Evolutionary conservation across 257 asterid species (phyloP).

Genomic region (Cordia subcordata): DNA sequence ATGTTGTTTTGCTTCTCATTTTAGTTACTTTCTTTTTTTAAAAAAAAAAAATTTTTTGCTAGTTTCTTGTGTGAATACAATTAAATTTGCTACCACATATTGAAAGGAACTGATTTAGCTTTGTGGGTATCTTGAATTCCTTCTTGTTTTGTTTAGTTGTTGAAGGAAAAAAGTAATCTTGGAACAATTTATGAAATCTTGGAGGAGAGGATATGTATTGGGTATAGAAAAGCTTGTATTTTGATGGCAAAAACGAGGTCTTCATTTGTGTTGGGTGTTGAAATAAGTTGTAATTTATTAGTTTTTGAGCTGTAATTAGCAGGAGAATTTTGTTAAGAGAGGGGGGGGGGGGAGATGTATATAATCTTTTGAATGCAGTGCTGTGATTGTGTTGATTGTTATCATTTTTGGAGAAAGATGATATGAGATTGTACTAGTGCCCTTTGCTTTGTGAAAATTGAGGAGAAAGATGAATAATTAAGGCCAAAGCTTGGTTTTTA

Average conservation of each 20-base stretch:
- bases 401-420: conserved; percentile 12
- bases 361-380: conserved; percentile 7
- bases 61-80: not conserved
- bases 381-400: conserved; percentile 11
- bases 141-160: conserved; percentile 7
- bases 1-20: conserved; percentile 11
- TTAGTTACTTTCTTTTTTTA: conserved; percentile 12
- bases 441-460: not conserved
- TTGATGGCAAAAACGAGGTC: conserved; percentile 13
- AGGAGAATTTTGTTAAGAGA: not conserved
- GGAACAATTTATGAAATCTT: conserved; percentile 5
- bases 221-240: conserved; percentile 9
- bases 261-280: conserved; percentile 17
- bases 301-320: conserved; percentile 18
- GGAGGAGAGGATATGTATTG: conserved; percentile 4
- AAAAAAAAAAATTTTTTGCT: too few species aligned
- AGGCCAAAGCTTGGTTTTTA: not conserved
- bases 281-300: conserved; percentile 2
- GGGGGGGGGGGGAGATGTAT: not conserved
- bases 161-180: conserved; percentile 18
- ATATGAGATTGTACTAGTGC: conserved; percentile 1
- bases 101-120: conserved; percentile 25
- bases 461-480: not conserved
- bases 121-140: conserved; percentile 25
- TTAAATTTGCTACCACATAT: conserved; percentile 9